A percentile compares a stretch with the other conserved stretches of the same genome.
Conservation (phyloP, 176 grass and related monocot species). For the Urochloa ruziziensis region DNA sequence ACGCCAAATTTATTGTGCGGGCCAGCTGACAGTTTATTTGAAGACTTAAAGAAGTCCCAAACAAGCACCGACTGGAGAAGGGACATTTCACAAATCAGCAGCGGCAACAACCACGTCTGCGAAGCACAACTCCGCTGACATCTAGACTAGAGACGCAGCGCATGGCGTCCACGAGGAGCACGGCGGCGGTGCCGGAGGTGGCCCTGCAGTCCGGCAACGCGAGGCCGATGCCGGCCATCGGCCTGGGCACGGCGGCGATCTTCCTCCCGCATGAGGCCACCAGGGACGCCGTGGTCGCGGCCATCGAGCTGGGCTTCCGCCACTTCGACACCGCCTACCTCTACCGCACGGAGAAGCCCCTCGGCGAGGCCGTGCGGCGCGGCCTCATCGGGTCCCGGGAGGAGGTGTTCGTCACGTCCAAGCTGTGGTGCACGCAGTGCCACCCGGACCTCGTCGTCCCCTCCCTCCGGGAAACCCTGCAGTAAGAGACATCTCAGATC, state of each 20-base stretch:
- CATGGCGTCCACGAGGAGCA: background rate
- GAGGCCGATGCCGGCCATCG: conserved; percentile 54
- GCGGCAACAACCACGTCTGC: too few relatives aligned
- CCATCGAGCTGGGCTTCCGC: conserved; percentile 55
- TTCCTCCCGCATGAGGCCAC: background rate
- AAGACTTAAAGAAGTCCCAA: too few relatives aligned
- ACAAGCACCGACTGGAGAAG: too few relatives aligned
- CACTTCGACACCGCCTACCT: conserved; percentile 58
- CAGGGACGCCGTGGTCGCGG: conserved; percentile 36
- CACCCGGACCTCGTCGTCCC: conserved; percentile 54
- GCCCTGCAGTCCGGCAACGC: conserved; percentile 27
- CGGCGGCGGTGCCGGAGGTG: conserved; percentile 24
- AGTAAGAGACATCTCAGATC: too few relatives aligned
- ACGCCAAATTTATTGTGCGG: too few relatives aligned
- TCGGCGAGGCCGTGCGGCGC: conserved; percentile 45
- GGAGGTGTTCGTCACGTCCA: too few relatives aligned
- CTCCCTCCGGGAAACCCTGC: conserved; percentile 41
- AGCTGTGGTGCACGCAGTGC: conserved; percentile 69
- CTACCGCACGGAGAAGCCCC: conserved; percentile 39
- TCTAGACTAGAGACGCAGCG: too few relatives aligned
- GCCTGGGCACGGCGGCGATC: conserved; percentile 42
- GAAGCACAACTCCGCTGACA: too few relatives aligned
- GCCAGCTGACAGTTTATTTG: too few relatives aligned
- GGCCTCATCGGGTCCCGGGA: conserved; percentile 46
- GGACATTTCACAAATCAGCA: too few relatives aligned